Conservation (phyloP, 495 filamentous ascomycete species). For the Filosporella fistucella region DNA sequence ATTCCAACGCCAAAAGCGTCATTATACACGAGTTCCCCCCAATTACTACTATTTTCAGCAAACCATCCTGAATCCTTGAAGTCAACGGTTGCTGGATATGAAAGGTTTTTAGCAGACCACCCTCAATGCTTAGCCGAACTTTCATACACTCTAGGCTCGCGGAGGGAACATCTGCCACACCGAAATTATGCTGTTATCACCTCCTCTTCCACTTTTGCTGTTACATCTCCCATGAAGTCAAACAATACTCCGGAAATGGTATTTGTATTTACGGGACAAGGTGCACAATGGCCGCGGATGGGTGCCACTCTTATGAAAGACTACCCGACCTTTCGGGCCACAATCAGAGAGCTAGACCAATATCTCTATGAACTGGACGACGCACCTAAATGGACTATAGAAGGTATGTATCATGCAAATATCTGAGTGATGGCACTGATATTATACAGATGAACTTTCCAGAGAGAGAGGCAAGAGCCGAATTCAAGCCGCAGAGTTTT, state of each 20-base stretch:
- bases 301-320: constrained; percentile 42
- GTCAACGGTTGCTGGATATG: not conserved
- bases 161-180: constrained; percentile 25
- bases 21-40: not conserved
- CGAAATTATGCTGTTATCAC: constrained; percentile 18
- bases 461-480: not conserved
- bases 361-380: not conserved
- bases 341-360: not conserved
- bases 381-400: constrained; percentile 1
- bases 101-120: constrained; percentile 8
- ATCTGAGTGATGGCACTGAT: too few relatives aligned
- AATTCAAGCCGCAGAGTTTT: constrained; percentile 18
- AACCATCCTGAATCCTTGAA: not conserved
- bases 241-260: not conserved
- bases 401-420: constrained; percentile 37
- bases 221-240: not conserved
- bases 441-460: not conserved
- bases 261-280: constrained; percentile 25
- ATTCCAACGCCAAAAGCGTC: not conserved
- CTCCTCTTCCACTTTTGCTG: not conserved
- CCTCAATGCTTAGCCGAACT: constrained; percentile 16
- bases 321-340: constrained; percentile 30
- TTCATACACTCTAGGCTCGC: constrained; percentile 24
- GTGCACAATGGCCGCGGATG: constrained; percentile 45
- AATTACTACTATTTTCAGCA: constrained; percentile 3